Evolutionary conservation across 1,284 basidiomycete genomes (phyloP).

Genomic region (Marasmius sp.): DNA sequence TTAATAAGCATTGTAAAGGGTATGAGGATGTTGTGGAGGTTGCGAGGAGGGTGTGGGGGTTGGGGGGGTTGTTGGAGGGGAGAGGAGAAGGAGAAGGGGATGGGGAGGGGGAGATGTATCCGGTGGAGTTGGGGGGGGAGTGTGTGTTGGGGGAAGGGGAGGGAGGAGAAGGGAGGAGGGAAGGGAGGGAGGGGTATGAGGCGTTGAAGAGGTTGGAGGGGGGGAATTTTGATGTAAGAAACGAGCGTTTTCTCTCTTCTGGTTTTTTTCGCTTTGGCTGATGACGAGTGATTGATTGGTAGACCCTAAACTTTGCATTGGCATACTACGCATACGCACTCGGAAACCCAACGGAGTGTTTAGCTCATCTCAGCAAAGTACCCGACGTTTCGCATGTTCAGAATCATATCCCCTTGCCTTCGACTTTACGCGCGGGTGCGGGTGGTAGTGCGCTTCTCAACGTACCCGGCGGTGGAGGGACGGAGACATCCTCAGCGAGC

Average conservation of each 20-base stretch:
- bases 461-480: conserved; percentile 26
- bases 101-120: conserved; percentile 29
- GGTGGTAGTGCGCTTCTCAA: conserved; percentile 38
- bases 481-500: conserved; percentile 46
- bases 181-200: conserved; percentile 50
- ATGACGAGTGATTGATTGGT: conserved; percentile 6
- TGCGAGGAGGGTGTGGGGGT: conserved; percentile 57
- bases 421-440: conserved; percentile 28
- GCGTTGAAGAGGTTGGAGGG: conserved; percentile 48
- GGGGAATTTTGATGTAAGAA: conserved; percentile 54
- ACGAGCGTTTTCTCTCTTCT: conserved; percentile 28
- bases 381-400: conserved; percentile 52
- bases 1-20: conserved; percentile 80
- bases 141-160: conserved; percentile 54
- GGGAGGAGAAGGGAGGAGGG: conserved; percentile 51
- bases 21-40: conserved; percentile 62
- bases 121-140: conserved; percentile 52
- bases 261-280: neutral
- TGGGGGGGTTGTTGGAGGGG: too few relatives aligned
- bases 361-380: conserved; percentile 56
- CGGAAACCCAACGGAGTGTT: conserved; percentile 61
- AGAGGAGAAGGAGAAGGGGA: conserved; percentile 47
- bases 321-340: conserved; percentile 81
- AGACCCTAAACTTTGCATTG: conserved; percentile 63
- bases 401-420: conserved; percentile 46